Base-by-base conservation (phyloP, 768 basidiomycete species). In the Pleurotus platypus region DNA sequence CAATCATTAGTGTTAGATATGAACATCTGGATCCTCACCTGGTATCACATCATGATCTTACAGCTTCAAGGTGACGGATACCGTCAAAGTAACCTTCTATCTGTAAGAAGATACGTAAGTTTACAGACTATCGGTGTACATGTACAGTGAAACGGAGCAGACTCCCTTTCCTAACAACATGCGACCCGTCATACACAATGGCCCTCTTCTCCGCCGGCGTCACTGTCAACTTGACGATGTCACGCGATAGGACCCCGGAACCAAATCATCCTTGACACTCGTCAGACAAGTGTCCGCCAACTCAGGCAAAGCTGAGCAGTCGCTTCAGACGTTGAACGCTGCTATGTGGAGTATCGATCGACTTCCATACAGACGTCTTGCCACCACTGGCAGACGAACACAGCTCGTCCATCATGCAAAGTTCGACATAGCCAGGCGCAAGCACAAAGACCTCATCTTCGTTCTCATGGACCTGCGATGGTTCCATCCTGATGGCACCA, bases 381-480 rank as follows among this genome's bases (percentile, higher is more conserved):
- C 39, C 38, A 26, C 51, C 20, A 16, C 42, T 39, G 22, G 38
- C 18, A 42, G 51, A 24, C 15, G 39, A 20, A 35, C 30, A 35
- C 30, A 35, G 11, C 37, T 24, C 37, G 39, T 60, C 53, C 57
- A 59, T 55, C 54, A 62, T 13, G 20, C 51, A 48, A 42, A 59
- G 46, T 26, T 61, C 42, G 24, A 62, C 49, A 4, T 37, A 46
- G 24, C 62, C 58, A 15, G 53, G 35, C n/a, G 51, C 56, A n/a
- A 59, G 54, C 30, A 62, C 46, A 46, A 60, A 39, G 13, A 63
- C 50, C 42, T 61, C 61, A 20, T 60, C 57, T 30, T 62, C 59
- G 26, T 56, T 53, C 22, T 39, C 49, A 40, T 35, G 22, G 24
- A 15, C 55, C 24, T 60, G 37, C 46, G 43, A 53, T 39, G 49